Evolutionary conservation across 805 yeast species (phyloP), one percentile per base, ranked within the genome.

Genomic region (Sugiyamaella boreocaroliniensis): DNA sequence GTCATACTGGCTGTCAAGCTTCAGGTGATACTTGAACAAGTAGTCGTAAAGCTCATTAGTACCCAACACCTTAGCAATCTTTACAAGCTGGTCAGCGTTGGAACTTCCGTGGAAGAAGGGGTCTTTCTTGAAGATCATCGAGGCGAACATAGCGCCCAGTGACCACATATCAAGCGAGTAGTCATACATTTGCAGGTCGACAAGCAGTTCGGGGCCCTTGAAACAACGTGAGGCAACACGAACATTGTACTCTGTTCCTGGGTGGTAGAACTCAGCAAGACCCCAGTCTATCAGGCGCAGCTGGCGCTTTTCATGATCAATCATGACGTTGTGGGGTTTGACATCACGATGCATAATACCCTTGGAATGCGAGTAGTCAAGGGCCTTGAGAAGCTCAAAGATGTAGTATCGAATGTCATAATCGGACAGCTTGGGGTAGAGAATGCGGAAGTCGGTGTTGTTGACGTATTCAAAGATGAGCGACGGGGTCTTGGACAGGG

Each of bases 311-410:
- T 76, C 72, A 51, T 87, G 96, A 68, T 90, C 97, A 60, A 90
- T 90, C 96, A 90, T 90, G 58, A 90, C 86, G 68, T 90, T 90
- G 64, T 90, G 96, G 10, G 97, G 97, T 69, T 90, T 90, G 52
- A 90, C 96, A 69, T 90, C 97, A 66, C 97, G 77, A 66, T 90
- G 97, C 82, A 90, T 89, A 55, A 90, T 88, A 19, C 97, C 97
- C 89, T 86, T 86, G 11, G 96, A 86, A 70, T 90, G 97, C 41
- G 90, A 83, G 67, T 80, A 90, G 66, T 90, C 96, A 60, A 90
- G 75, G 11, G 97, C 97, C 61, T 68, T 82, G 57, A 90, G 75
- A 51, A 89, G 73, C 68, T 88, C 88, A 56, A 79, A 81, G 77
- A 89, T 85, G 68, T 90, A 89, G 72, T 76, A 88, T 60, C 89